phyloP scores from a whole-genome alignment of 257 asterid species.

The Nemophila menziesii region DNA sequence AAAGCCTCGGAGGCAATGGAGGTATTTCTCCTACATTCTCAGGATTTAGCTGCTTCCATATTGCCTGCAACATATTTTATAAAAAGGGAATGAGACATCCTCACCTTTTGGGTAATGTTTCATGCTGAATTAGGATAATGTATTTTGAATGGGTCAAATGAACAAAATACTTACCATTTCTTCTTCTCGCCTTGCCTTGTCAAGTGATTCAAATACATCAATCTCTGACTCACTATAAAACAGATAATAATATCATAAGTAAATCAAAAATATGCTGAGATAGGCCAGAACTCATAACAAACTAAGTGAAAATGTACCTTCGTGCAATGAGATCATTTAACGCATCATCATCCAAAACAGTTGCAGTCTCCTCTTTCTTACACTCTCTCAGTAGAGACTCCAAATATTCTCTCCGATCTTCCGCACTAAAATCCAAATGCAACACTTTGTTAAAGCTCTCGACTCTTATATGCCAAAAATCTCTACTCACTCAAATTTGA shows the following conservation, averaged over 20 bases:
- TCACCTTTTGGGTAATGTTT: neutral
- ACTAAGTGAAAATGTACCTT: conserved; percentile 33
- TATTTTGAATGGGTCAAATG: conserved; percentile 8
- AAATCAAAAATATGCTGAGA: neutral
- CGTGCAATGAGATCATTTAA: conserved; percentile 92
- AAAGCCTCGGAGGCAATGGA: conserved; percentile 79
- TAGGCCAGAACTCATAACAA: neutral
- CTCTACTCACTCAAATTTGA: conserved; percentile 6
- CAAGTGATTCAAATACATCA: conserved; percentile 83
- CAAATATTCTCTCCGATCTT: conserved; percentile 97
- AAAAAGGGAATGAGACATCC: conserved; percentile 10
- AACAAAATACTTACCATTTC: conserved; percentile 54
- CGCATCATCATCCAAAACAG: conserved; percentile 92
- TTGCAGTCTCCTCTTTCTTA: conserved; percentile 91
- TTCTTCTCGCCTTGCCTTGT: conserved; percentile 60
- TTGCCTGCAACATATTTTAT: conserved; percentile 32
- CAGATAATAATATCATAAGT: conserved; percentile 14
- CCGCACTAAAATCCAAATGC: conserved; percentile 54
- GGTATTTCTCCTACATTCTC: conserved; percentile 35
- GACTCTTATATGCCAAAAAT: neutral
- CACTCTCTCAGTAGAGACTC: conserved; percentile 96
- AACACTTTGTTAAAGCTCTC: conserved; percentile 11
- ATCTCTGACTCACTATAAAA: conserved; percentile 78
- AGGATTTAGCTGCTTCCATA: conserved; percentile 51
- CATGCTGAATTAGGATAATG: neutral